A percentile compares a stretch with the other conserved stretches of the same genome.
Conservation (phyloP, 768 basidiomycete genomes). For the Dentipellis fragilis region DNA sequence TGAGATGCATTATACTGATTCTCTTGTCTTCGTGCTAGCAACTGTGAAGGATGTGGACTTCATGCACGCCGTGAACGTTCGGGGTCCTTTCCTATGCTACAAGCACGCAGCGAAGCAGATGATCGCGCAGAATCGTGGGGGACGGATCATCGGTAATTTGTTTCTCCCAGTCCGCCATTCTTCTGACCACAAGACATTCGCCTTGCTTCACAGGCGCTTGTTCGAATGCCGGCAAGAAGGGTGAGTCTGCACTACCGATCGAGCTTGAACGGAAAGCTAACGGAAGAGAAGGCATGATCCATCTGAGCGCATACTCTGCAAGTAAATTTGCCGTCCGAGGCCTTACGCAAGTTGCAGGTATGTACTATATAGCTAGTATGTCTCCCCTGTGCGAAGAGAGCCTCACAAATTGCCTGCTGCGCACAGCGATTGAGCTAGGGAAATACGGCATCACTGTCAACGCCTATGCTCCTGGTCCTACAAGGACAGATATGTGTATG, state of each 20-base stretch:
- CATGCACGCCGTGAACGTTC: slow-evolving; percentile 12
- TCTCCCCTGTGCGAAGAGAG: not conserved
- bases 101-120: slow-evolving; percentile 16
- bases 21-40: slow-evolving; percentile 3
- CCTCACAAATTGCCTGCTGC: not conserved
- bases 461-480: slow-evolving; percentile 5
- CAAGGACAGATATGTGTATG: not conserved
- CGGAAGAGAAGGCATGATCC: slow-evolving; percentile 1
- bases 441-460: slow-evolving; percentile 16
- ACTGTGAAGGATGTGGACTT: slow-evolving; percentile 14
- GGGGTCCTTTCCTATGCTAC: slow-evolving; percentile 15
- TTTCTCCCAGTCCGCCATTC: not conserved
- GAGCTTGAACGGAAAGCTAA: not conserved
- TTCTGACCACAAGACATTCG: not conserved
- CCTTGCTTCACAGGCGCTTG: slow-evolving; percentile 9
- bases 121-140: slow-evolving; percentile 17
- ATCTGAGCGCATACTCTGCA: slow-evolving; percentile 17
- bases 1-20: not conserved
- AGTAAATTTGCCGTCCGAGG: slow-evolving; percentile 24
- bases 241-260: not conserved
- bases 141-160: slow-evolving; percentile 15
- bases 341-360: slow-evolving; percentile 18
- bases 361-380: not conserved
- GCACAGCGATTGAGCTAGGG: slow-evolving; percentile 13
- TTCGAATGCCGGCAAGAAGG: slow-evolving; percentile 1